A percentile compares a stretch with the other conserved stretches of the same genome.
Conservation (phyloP, 805 yeast genomes). For the Debaryomyces hansenii region DNA sequence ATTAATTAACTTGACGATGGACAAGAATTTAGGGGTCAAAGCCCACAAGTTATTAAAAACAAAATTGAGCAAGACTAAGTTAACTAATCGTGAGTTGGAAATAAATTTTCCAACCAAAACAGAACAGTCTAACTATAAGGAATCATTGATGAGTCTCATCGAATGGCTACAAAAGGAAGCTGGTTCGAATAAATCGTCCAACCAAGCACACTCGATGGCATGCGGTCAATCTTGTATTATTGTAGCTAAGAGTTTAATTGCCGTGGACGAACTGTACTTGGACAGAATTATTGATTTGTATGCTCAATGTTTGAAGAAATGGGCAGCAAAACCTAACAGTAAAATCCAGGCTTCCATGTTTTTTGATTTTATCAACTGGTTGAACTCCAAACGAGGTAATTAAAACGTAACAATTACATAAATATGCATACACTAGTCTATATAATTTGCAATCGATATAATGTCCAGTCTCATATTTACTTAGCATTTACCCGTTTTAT, state of each 20-base stretch:
- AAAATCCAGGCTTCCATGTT: conserved; percentile 58
- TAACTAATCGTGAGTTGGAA: conserved; percentile 19
- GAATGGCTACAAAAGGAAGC: conserved; percentile 44
- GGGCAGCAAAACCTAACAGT: conserved; percentile 54
- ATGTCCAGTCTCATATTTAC: conserved; percentile 2
- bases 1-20: conserved; percentile 66
- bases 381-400: conserved; percentile 48
- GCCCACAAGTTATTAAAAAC: conserved; percentile 70
- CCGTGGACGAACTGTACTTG: conserved; percentile 33
- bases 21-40: conserved; percentile 68
- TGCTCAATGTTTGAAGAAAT: conserved; percentile 51
- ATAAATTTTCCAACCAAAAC: conserved; percentile 13
- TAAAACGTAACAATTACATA: not conserved
- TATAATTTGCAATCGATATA: not conserved
- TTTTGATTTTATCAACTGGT: conserved; percentile 80
- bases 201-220: conserved; percentile 53
- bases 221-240: conserved; percentile 68
- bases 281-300: conserved; percentile 57
- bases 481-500: not conserved
- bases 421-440: not conserved
- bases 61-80: conserved; percentile 53
- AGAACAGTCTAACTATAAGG: conserved; percentile 15
- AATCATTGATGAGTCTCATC: conserved; percentile 29
- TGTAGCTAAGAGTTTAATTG: conserved; percentile 54
- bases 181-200: conserved; percentile 40